Evolutionary conservation across 2,329 filamentous ascomycete species (phyloP), one percentile per base, ranked within the genome.

Genomic region (Clonostachys rhizophaga): DNA sequence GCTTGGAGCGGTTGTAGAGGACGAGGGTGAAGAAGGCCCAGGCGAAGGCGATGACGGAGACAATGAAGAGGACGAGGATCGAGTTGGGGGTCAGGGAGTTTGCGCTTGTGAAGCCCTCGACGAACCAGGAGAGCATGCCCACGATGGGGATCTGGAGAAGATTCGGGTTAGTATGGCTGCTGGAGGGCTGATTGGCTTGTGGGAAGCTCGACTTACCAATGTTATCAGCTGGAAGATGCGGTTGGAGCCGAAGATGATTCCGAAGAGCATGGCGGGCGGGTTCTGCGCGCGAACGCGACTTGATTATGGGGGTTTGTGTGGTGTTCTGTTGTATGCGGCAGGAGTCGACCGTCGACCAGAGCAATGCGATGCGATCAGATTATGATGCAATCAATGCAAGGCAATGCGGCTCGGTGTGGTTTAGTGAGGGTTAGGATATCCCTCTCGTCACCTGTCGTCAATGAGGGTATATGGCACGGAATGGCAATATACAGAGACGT

Each of bases 101-200:
- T 56, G 63, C 58, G 46, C 67, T 60, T 56, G 77, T 72, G 65
- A 79, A 85, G 54, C 74, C 72, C 64, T 84, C 65, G 53, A 86
- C 77, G 60, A 86, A 86, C 71, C 76, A 86, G 56, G 79, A 75
- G 46, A 85, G 76, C 77, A 86, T 84, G 66, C 83, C 82, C 64
- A 86, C 74, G 20, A 70, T 75, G 40, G 81, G 81, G 60, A 84
- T 83, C 82, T 86, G 53, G 13, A 43, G 37, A 11, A 34, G 34
- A 30, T 35, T 34, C 33, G 20, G 11, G 12, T 33, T 40, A 18
- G 35, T 37, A 12, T 30, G 14, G 3, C n/a, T n/a, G n/a, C n/a
- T n/a, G n/a, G 10, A 13, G 30, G 40, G 34, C n/a, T 34, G 20
- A 30, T 10, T 30, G n/a, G 17, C 24, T 14, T 3, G 30, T 1